phyloP scores from a whole-genome alignment of 768 basidiomycete species.

The Pisolithus tinctorius region DNA sequence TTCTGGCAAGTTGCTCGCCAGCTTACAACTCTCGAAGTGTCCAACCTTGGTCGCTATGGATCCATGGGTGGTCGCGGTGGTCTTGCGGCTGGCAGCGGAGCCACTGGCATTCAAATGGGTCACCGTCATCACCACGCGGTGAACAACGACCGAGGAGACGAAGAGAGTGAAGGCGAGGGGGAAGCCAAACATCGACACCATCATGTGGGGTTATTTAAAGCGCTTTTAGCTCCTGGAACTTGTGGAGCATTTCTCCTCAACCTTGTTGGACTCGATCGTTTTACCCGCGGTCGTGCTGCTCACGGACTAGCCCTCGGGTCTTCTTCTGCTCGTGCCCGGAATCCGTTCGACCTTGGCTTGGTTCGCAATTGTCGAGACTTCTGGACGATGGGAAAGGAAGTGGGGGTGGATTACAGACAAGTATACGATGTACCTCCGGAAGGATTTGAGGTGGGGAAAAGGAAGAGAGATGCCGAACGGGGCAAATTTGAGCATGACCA shows the following conservation, averaged over 20 bases:
- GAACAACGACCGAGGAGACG: slow-evolving; percentile 43
- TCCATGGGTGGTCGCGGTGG: slow-evolving; percentile 93
- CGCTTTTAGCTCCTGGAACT: slow-evolving; percentile 25
- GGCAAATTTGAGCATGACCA: slow-evolving; percentile 37
- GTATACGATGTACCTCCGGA: slow-evolving; percentile 86
- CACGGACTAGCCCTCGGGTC: slow-evolving; percentile 73
- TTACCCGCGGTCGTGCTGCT: slow-evolving; percentile 85
- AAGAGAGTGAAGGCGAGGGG: slow-evolving; percentile 30
- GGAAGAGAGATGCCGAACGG: slow-evolving; percentile 46
- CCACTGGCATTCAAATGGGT: slow-evolving; percentile 58
- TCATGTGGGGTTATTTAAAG: slow-evolving; percentile 32
- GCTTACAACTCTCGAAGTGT: slow-evolving; percentile 94
- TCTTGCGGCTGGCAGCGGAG: slow-evolving; percentile 37
- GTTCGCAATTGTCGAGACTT: slow-evolving; percentile 86
- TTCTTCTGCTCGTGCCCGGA: slow-evolving; percentile 52
- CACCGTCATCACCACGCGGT: slow-evolving; percentile 47
- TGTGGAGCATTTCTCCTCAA: slow-evolving; percentile 69
- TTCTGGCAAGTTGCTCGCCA: slow-evolving; percentile 90
- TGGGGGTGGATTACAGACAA: slow-evolving; percentile 86
- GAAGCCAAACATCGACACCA: slow-evolving; percentile 42
- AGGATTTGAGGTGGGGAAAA: slow-evolving; percentile 74
- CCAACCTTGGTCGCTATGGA: slow-evolving; percentile 90
- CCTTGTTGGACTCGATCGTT: slow-evolving; percentile 88
- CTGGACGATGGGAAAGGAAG: slow-evolving; percentile 79
- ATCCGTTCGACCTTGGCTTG: slow-evolving; percentile 88